Percentiles rank a stretch among this genome's conserved stretches.
Evolutionary conservation across 768 basidiomycete genomes (phyloP).

Genomic region (Tubosaeta sp.): DNA sequence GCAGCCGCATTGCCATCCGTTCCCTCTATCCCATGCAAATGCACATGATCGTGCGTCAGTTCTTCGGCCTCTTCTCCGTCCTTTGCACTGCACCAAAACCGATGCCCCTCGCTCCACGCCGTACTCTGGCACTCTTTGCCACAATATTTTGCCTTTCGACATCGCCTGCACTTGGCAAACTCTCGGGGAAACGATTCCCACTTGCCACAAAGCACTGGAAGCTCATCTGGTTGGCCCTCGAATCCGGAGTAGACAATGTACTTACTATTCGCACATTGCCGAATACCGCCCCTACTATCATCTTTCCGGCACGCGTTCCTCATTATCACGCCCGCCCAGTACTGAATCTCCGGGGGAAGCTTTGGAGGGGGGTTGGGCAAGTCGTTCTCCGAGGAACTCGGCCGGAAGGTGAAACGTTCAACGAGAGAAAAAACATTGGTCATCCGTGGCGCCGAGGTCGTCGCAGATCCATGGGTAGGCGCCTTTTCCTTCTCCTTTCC

Average conservation of each 20-base stretch:
- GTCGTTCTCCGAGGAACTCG: conserved; percentile 75
- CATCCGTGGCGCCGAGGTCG: conserved; percentile 37
- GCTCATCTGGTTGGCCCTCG: conserved; percentile 1
- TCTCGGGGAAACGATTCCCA: conserved; percentile 93
- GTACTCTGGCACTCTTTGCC: conserved; percentile 96
- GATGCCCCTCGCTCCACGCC: conserved; percentile 94
- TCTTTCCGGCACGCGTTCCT: conserved; percentile 98
- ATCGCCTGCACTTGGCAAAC: conserved; percentile 95
- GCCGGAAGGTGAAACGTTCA: conserved; percentile 94
- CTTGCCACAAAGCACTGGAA: conserved; percentile 82
- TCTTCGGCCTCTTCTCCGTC: conserved; percentile 45
- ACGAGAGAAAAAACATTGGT: conserved; percentile 96
- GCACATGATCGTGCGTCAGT: conserved; percentile 26
- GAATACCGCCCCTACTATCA: conserved; percentile 84
- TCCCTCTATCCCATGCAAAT: conserved; percentile 11
- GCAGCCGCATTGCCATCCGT: conserved; percentile 12
- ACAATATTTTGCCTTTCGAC: conserved; percentile 97
- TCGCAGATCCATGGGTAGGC: conserved; percentile 17
- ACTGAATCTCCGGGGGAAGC: conserved; percentile 88
- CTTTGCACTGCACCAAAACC: conserved; percentile 86
- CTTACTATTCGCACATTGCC: conserved; percentile 96
- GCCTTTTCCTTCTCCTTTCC: conserved; percentile 50
- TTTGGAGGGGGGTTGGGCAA: conserved; percentile 65
- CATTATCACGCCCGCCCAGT: conserved; percentile 99
- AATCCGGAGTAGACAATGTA: conserved; percentile 13